A percentile compares a stretch with the other conserved stretches of the same genome.
Evolutionary conservation across 2,329 filamentous ascomycete genomes (phyloP).

Genomic region (Penicillium digitatum): DNA sequence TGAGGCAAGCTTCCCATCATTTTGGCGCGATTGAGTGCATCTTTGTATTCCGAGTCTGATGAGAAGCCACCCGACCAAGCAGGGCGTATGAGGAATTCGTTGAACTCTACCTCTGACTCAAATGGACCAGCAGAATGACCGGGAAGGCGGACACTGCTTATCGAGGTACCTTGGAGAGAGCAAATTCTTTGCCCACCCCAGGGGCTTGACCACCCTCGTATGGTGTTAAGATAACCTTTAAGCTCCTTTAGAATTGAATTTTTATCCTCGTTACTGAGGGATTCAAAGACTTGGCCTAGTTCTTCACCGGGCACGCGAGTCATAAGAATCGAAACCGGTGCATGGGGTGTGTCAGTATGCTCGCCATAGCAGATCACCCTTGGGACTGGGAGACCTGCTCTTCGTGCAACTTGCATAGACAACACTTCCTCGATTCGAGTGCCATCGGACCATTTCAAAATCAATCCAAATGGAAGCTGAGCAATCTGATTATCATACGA

Average conservation of each 20-base stretch:
- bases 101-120: conserved; percentile 28
- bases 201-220: conserved; percentile 32
- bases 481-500: conserved; percentile 33
- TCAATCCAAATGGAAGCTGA: conserved; percentile 37
- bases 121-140: conserved; percentile 26
- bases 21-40: conserved; percentile 19
- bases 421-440: conserved; percentile 35
- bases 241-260: conserved; percentile 29
- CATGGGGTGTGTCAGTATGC: conserved; percentile 30
- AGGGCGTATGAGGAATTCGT: conserved; percentile 26
- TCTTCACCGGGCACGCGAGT: conserved; percentile 37
- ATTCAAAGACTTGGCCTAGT: conserved; percentile 30
- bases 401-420: conserved; percentile 31
- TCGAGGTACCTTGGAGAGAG: conserved; percentile 26
- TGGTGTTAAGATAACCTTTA: conserved; percentile 29
- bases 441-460: conserved; percentile 40
- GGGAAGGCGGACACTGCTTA: conserved; percentile 30
- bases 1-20: conserved; percentile 19
- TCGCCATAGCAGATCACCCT: conserved; percentile 35
- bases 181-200: conserved; percentile 26
- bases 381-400: conserved; percentile 32
- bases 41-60: conserved; percentile 22
- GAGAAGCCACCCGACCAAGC: conserved; percentile 23
- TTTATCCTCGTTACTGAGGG: conserved; percentile 27
- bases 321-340: conserved; percentile 38